A percentile compares a stretch with the other conserved stretches of the same genome.
phyloP scores from a whole-genome alignment of 768 basidiomycete genomes.

The Trametes punicea region DNA sequence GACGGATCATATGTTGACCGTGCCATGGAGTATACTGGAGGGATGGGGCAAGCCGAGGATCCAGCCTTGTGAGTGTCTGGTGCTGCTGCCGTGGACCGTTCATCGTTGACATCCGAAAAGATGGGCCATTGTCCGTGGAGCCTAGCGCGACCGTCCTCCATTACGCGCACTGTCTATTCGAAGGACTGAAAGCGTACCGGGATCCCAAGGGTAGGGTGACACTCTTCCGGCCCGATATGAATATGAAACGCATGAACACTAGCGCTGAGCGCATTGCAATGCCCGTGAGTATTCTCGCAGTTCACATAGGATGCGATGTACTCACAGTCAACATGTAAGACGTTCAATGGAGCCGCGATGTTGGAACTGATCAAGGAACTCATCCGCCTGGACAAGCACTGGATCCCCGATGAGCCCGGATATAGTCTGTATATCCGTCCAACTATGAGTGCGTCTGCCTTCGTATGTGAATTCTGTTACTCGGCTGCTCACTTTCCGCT shows the following conservation, averaged over 20 bases:
- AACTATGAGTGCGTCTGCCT: slow-evolving; percentile 48
- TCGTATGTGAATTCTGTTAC: not conserved
- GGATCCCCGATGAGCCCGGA: slow-evolving; percentile 87
- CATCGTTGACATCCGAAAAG: slow-evolving; percentile 25
- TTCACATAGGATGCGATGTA: not conserved
- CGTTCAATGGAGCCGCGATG: slow-evolving; percentile 74
- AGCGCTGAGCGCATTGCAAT: slow-evolving; percentile 77
- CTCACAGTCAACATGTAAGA: slow-evolving; percentile 39
- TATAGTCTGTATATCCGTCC: slow-evolving; percentile 92
- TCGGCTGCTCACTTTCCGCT: slow-evolving; percentile 1
- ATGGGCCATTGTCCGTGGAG: slow-evolving; percentile 70
- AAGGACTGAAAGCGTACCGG: slow-evolving; percentile 93
- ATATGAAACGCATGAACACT: slow-evolving; percentile 93
- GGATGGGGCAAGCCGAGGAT: slow-evolving; percentile 88
- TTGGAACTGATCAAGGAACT: slow-evolving; percentile 83
- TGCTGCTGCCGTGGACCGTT: not conserved
- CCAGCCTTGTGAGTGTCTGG: slow-evolving; percentile 62
- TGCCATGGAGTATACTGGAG: slow-evolving; percentile 60
- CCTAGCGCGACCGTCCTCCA: slow-evolving; percentile 86
- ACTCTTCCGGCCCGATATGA: slow-evolving; percentile 94
- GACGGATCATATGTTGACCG: slow-evolving; percentile 87
- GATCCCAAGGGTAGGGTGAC: slow-evolving; percentile 68
- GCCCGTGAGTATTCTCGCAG: slow-evolving; percentile 46
- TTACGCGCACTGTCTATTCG: slow-evolving; percentile 89
- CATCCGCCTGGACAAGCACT: slow-evolving; percentile 76